These are phyloP conservation scores for Plectosphaerella plurivora DNA, from an alignment of 2,329 filamentous ascomycete species.

Conservation along the genomic window DNA sequence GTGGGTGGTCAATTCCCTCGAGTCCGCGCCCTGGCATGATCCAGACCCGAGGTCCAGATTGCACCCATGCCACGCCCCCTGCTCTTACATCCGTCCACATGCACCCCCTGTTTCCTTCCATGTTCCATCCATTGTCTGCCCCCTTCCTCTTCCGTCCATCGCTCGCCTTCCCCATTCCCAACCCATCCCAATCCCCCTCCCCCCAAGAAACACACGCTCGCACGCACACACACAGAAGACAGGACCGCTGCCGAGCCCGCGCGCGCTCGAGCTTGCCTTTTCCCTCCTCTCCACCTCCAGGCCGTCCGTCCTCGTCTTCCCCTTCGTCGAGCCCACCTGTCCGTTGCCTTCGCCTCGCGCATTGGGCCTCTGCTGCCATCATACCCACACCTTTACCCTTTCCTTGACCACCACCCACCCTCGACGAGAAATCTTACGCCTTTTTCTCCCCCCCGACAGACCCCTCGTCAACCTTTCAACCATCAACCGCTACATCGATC, in stretches of 20 bases:
- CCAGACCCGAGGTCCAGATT: background rate
- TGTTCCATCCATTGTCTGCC: background rate
- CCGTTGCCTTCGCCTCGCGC: background rate
- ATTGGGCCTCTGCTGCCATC: background rate
- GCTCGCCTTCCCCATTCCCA: background rate
- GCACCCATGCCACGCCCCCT: background rate
- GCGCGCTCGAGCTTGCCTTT: constrained; percentile 2
- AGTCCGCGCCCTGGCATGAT: too few relatives aligned
- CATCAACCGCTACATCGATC: background rate
- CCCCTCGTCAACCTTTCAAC: background rate
- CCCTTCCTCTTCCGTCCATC: constrained; percentile 1
- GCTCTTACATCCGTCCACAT: background rate
- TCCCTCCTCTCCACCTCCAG: constrained; percentile 1
- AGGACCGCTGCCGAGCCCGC: background rate
- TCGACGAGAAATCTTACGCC: background rate
- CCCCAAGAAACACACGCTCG: background rate
- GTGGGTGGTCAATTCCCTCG: background rate
- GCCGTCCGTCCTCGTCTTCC: constrained; percentile 4
- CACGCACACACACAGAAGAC: background rate
- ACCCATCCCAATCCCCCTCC: background rate
- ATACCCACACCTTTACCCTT: background rate
- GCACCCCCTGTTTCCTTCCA: background rate
- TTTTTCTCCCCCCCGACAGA: background rate
- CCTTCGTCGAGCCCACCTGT: constrained; percentile 4
- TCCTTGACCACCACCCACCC: background rate